A percentile compares a stretch with the other conserved stretches of the same genome.
Evolutionary conservation across 2,329 filamentous ascomycete species (phyloP).

Genomic region (Calonectria honghensis): DNA sequence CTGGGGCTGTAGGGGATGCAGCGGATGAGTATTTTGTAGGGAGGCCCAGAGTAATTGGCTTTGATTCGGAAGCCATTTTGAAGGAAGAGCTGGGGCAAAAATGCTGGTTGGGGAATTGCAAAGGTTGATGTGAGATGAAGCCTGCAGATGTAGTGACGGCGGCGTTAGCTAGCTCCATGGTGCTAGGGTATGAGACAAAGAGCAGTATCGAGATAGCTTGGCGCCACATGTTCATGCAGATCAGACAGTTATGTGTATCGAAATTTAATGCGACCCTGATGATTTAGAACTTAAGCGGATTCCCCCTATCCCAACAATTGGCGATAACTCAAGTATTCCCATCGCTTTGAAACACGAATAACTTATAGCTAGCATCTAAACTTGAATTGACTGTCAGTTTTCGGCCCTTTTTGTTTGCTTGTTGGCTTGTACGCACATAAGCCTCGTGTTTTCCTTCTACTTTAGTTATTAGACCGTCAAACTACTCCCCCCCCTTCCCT

Average conservation of each 20-base stretch:
- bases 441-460: background rate
- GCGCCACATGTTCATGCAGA: conserved; percentile 13
- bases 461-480: background rate
- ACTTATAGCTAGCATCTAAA: background rate
- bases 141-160: background rate
- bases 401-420: background rate
- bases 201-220: conserved; percentile 1
- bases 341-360: background rate
- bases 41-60: conserved; percentile 54
- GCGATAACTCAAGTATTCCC: background rate
- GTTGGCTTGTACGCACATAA: background rate
- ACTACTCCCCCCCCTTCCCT: background rate
- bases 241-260: background rate
- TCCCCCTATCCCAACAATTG: background rate
- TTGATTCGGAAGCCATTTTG: conserved; percentile 44
- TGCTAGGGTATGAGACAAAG: conserved; percentile 29
- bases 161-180: conserved; percentile 19
- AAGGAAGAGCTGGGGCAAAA: conserved; percentile 32
- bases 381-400: background rate
- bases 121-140: background rate
- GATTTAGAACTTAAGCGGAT: background rate
- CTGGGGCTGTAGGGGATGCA: conserved; percentile 54
- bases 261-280: background rate
- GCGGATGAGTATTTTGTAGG: conserved; percentile 70
- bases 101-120: background rate